A percentile compares a stretch with the other conserved stretches of the same genome.
phyloP scores from a whole-genome alignment of 1,139 yeast species.

The Diutina ranongensis region DNA sequence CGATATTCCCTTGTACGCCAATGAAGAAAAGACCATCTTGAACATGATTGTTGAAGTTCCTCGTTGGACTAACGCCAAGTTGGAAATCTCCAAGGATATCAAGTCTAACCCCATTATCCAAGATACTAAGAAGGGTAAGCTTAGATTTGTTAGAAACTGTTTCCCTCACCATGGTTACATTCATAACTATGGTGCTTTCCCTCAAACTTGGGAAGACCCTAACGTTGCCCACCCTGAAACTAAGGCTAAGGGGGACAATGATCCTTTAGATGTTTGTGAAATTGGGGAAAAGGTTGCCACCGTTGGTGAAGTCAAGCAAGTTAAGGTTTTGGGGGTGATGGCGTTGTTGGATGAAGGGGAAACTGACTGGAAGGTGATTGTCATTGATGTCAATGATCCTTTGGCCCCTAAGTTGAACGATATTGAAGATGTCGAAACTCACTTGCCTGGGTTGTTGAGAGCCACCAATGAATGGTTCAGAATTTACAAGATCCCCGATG shows the following conservation, averaged over 20 bases:
- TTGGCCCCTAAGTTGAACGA: constrained; percentile 64
- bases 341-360: constrained; percentile 96
- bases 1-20: constrained; percentile 73
- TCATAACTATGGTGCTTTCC: constrained; percentile 96
- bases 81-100: constrained; percentile 71
- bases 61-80: constrained; percentile 89
- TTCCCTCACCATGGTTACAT: constrained; percentile 96
- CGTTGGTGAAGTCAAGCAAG: constrained; percentile 70
- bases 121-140: constrained; percentile 84
- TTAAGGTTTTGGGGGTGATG: constrained; percentile 84
- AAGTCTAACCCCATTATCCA: constrained; percentile 84
- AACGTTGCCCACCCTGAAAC: constrained; percentile 23
- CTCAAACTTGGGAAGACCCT: constrained; percentile 94
- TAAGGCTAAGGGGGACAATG: constrained; percentile 74
- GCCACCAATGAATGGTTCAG: constrained; percentile 91
- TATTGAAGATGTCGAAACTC: constrained; percentile 69
- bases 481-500: constrained; percentile 90
- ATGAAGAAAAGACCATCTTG: constrained; percentile 50
- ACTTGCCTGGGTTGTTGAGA: constrained; percentile 77
- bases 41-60: constrained; percentile 94
- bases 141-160: constrained; percentile 79
- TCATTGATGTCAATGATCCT: constrained; percentile 73
- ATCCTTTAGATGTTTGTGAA: constrained; percentile 94
- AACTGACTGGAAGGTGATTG: constrained; percentile 94
- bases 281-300: constrained; percentile 65